Evolutionary conservation across 1,284 basidiomycete genomes (phyloP), one percentile per base, ranked within the genome.

Genomic region (Veloporphyrellus conicus): DNA sequence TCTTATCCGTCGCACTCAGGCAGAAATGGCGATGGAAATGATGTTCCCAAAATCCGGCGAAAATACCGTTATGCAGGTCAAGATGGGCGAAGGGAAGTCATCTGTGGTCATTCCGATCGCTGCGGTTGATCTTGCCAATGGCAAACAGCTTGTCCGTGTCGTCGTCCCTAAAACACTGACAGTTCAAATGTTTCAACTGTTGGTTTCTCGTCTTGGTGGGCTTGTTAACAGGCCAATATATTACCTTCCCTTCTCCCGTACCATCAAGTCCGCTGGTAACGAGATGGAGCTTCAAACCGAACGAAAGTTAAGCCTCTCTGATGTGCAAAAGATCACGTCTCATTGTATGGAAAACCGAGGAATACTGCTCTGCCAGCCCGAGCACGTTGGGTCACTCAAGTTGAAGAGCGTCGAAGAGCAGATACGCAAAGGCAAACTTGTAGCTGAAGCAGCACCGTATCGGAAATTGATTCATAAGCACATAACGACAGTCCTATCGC

Each of bases 91-190:
- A 33, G 32, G 32, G 32, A 78, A 79, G 52, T 74, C 76, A 2
- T 73, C 74, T 0, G 76, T 79, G 10, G 78, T 79, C 31, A 67
- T 75, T 1, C 76, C 77, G 3, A 61, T 80, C 19, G 62, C 68
- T 19, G 61, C 71, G 0, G 57, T 70, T 0, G 54, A 66, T n/a
- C 58, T 79, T 5, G 72, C 77, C 0, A 59, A 78, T 50, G 68
- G 71, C 1, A 40, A 61, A 3, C 70, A 61, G n/a, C 63, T 79
- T 7, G 70, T 72, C 11, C 68, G 78, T 16, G 69, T 79, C 4
- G 57, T 78, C 4, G 71, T 76, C n/a, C 67, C 76, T 16, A 78
- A 77, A 44, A 59, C 71, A 0, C 58, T 74, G 6, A 56, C 58
- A 1, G 43, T 43, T 0, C 71, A 73, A 47, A 79, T 76, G 75